Evolutionary conservation across 768 basidiomycete genomes (phyloP).

Genomic region (Russula abietina): DNA sequence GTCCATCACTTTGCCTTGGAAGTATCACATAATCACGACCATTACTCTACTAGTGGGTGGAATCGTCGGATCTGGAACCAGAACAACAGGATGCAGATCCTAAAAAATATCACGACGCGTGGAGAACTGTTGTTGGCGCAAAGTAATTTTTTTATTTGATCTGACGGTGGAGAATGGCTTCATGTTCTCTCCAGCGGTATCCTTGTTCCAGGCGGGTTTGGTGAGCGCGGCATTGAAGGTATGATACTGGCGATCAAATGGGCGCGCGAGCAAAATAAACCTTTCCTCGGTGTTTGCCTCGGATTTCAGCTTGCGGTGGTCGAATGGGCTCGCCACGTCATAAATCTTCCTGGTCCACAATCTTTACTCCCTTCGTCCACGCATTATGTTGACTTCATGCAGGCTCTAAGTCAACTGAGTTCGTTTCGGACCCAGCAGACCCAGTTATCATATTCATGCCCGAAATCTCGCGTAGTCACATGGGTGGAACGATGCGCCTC

Average conservation of each 20-base stretch:
- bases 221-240: constrained; percentile 87
- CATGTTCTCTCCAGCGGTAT: constrained; percentile 59
- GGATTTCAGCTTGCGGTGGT: constrained; percentile 97
- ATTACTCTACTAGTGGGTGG: constrained; percentile 70
- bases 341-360: constrained; percentile 56
- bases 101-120: constrained; percentile 90
- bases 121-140: constrained; percentile 87
- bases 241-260: constrained; percentile 99
- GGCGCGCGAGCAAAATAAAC: constrained; percentile 90
- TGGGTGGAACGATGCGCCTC: constrained; percentile 99
- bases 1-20: constrained; percentile 26
- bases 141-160: constrained; percentile 47
- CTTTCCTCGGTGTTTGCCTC: constrained; percentile 94
- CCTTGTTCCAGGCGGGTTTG: constrained; percentile 96
- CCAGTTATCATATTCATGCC: constrained; percentile 97
- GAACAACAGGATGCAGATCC: constrained; percentile 74
- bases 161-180: constrained; percentile 8
- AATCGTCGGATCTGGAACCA: constrained; percentile 85
- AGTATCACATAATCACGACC: background rate
- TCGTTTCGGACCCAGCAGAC: constrained; percentile 52
- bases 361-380: background rate
- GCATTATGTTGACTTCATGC: constrained; percentile 19
- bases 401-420: constrained; percentile 87
- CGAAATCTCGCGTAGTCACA: constrained; percentile 94
- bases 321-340: constrained; percentile 87